Conservation (phyloP, 2,329 filamentous ascomycete species). For the Cladosporium sp. region DNA sequence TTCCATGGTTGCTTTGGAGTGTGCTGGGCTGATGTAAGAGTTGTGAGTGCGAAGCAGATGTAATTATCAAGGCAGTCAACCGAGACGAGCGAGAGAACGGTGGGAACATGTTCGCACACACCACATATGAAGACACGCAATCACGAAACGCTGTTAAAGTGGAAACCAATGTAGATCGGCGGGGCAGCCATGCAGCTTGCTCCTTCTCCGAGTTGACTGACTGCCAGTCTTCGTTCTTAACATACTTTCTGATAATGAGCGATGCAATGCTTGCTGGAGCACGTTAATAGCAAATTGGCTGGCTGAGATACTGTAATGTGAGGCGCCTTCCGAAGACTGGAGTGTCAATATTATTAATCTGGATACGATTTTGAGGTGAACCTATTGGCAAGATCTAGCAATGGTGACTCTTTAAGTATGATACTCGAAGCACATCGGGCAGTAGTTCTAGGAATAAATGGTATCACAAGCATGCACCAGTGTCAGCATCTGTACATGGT, state of each 20-base stretch:
- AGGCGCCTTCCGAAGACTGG: too few species aligned
- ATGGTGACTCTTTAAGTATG: neutral
- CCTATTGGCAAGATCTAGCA: neutral
- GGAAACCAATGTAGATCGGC: constrained; percentile 2
- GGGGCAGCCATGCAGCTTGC: neutral
- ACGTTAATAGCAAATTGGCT: neutral
- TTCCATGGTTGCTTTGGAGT: neutral
- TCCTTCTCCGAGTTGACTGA: neutral
- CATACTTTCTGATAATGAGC: neutral
- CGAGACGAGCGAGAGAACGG: neutral
- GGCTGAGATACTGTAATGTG: neutral
- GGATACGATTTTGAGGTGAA: neutral
- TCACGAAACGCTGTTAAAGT: constrained; percentile 2
- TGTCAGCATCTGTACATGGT: neutral
- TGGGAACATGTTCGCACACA: neutral
- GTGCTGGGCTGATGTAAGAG: neutral
- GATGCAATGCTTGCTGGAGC: neutral
- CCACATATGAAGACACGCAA: constrained; percentile 1
- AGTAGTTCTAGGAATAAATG: too few species aligned
- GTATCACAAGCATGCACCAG: neutral
- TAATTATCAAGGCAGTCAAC: neutral
- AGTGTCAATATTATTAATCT: neutral
- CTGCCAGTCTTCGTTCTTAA: neutral
- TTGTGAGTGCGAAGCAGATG: neutral
- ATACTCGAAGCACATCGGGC: neutral